Evolutionary conservation across 1,284 basidiomycete genomes (phyloP), one percentile per base, ranked within the genome.

Genomic region (Serendipita sp.): DNA sequence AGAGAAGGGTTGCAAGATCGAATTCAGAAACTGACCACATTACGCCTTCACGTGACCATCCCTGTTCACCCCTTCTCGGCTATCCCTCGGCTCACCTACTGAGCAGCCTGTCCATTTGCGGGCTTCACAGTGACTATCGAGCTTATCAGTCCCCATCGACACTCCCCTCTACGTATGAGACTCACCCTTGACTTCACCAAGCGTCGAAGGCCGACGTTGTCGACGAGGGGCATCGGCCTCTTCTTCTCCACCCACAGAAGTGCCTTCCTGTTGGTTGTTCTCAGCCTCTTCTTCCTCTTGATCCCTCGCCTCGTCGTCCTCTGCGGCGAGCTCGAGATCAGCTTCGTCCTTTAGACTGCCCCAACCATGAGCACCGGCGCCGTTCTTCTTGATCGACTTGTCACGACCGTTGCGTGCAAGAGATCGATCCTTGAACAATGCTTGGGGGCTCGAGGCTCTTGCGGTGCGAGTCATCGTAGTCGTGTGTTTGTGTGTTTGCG

Each of bases 291-390:
- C 64, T 53, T 67, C 70, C 35, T 67, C 64, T 29, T 69, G 68
- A 32, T 80, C 79, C 42, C 67, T 68, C 38, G 75, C 71, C 67
- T 80, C 80, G 70, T 85, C 82, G 44, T 74, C 74, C 22, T 77
- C 64, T 10, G 79, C 83, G 29, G 76, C 79, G 60, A 70, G 72
- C 74, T 84, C 85, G 70, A 80, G 76, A 65, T 79, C 75, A 47
- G 73, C 75, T 74, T 91, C 85, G 68, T 89, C 78, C 13, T 73
- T 73, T 68, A 88, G 72, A 61, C 79, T 80, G 65, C 91, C 91
- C 91, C 91, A 93, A 76, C 89, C 91, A 75, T 91, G 84, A 2
- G 79, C 76, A 44, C 91, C 91, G 44, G 82, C 83, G 63, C 91
- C 91, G 67, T 81, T 77, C 77, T 93, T 93, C 73, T 83, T 86